Conservation (phyloP, 306 rosid genomes). For the Mucuna pruriens region DNA sequence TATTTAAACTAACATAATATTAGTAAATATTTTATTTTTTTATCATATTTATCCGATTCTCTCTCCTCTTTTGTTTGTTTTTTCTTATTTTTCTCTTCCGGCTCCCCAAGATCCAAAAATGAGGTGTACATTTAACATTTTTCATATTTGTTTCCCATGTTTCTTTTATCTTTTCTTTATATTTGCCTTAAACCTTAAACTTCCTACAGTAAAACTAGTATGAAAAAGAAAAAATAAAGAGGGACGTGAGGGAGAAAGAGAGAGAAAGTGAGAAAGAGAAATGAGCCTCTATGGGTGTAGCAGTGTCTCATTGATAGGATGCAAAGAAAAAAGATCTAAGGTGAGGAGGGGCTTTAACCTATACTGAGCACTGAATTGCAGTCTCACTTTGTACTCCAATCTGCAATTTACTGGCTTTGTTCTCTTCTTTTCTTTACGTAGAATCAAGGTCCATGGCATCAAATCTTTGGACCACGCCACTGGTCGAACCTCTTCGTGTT, state of each 20-base stretch:
- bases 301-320: constrained; percentile 52
- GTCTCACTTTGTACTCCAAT: constrained; percentile 49
- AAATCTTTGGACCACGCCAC: constrained; percentile 51
- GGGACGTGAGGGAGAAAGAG: not conserved
- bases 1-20: too few species aligned
- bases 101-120: too few species aligned
- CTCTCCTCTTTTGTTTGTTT: too few species aligned
- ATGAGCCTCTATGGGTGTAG: constrained; percentile 42
- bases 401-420: constrained; percentile 33
- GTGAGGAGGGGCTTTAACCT: constrained; percentile 33
- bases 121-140: not conserved
- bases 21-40: too few species aligned
- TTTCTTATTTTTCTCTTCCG: too few species aligned
- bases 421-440: constrained; percentile 39
- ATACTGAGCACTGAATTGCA: constrained; percentile 37
- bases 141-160: not conserved
- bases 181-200: not conserved
- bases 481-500: not conserved
- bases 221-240: not conserved
- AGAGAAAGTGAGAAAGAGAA: not conserved
- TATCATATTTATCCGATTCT: too few species aligned
- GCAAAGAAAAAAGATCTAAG: constrained; percentile 47
- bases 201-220: constrained; percentile 16
- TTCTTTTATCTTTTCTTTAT: not conserved
- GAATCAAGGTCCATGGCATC: constrained; percentile 47